Evolutionary conservation across 2,329 filamentous ascomycete genomes (phyloP).

Genomic region (Botrytis byssoidea): DNA sequence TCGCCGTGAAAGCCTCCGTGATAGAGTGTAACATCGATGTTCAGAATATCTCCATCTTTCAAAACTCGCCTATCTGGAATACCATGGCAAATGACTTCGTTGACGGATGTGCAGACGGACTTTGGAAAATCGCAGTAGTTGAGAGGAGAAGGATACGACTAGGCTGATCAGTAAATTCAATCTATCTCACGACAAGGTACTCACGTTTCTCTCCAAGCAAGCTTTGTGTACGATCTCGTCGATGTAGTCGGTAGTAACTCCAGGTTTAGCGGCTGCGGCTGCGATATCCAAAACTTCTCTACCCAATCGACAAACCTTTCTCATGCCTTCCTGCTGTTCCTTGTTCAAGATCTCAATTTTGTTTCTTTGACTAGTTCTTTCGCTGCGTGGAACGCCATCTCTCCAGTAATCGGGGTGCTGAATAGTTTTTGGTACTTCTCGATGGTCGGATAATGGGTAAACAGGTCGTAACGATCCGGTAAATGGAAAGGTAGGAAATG

Average conservation of each 20-base stretch:
- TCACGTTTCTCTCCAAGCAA: conserved; percentile 85
- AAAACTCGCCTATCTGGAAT: conserved; percentile 90
- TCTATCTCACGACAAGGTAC: conserved; percentile 39
- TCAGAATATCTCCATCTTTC: conserved; percentile 91
- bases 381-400: conserved; percentile 71
- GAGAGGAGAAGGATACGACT: conserved; percentile 92
- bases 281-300: conserved; percentile 93
- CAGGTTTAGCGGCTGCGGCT: conserved; percentile 78
- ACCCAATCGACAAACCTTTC: conserved; percentile 82
- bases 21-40: conserved; percentile 93
- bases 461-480: conserved; percentile 81
- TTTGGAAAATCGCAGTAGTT: conserved; percentile 98
- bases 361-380: conserved; percentile 61
- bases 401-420: conserved; percentile 82
- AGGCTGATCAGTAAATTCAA: conserved; percentile 27
- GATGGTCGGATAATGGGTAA: conserved; percentile 74
- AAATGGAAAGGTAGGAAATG: conserved; percentile 83
- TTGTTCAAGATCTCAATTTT: conserved; percentile 81
- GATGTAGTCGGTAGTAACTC: conserved; percentile 92
- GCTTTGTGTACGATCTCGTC: conserved; percentile 95
- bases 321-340: conserved; percentile 79
- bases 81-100: conserved; percentile 98
- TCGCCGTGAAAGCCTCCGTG: conserved; percentile 95
- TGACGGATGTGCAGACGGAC: conserved; percentile 92
- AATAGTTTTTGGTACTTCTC: conserved; percentile 77